Conservation (phyloP, 495 filamentous ascomycete genomes). For the Penicillium pulvis region DNA sequence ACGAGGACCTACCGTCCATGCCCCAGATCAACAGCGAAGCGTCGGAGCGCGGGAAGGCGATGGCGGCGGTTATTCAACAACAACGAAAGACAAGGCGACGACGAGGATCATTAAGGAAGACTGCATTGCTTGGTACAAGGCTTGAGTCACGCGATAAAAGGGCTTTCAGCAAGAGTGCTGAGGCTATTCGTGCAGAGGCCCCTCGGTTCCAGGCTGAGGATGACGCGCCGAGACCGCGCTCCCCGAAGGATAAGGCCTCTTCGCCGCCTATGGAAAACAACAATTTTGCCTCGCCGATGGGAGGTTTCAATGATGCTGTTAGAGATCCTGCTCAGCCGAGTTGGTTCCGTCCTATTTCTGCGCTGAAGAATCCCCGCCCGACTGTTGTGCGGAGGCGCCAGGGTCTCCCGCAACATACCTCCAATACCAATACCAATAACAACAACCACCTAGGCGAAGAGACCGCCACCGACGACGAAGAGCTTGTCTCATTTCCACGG, state of each 20-base stretch:
- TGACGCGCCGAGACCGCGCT: slow-evolving; percentile 5
- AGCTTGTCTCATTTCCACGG: slow-evolving; percentile 60
- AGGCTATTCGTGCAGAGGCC: slow-evolving; percentile 41
- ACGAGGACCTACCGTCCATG: slow-evolving; percentile 32
- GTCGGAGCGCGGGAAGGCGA: slow-evolving; percentile 47
- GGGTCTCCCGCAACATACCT: slow-evolving; percentile 44
- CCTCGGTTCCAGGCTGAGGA: background rate
- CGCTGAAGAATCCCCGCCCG: slow-evolving; percentile 24
- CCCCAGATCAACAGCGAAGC: slow-evolving; percentile 19
- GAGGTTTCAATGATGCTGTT: slow-evolving; percentile 18
- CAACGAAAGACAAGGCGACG: slow-evolving; percentile 72
- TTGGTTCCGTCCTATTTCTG: slow-evolving; percentile 32
- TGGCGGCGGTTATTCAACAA: slow-evolving; percentile 59
- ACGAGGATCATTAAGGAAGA: slow-evolving; percentile 77
- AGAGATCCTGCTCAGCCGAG: slow-evolving; percentile 15
- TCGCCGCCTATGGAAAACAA: slow-evolving; percentile 2
- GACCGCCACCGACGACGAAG: slow-evolving; percentile 80
- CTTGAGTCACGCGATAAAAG: slow-evolving; percentile 53
- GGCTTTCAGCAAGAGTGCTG: slow-evolving; percentile 27
- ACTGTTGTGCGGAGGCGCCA: slow-evolving; percentile 29
- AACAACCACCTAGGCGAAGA: slow-evolving; percentile 61
- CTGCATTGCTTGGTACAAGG: slow-evolving; percentile 73
- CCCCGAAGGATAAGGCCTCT: slow-evolving; percentile 22
- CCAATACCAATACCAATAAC: slow-evolving; percentile 1
- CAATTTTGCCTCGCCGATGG: background rate